Evolutionary conservation across 2,329 filamentous ascomycete genomes (phyloP).

Genomic region (Epichloe coenophiala): DNA sequence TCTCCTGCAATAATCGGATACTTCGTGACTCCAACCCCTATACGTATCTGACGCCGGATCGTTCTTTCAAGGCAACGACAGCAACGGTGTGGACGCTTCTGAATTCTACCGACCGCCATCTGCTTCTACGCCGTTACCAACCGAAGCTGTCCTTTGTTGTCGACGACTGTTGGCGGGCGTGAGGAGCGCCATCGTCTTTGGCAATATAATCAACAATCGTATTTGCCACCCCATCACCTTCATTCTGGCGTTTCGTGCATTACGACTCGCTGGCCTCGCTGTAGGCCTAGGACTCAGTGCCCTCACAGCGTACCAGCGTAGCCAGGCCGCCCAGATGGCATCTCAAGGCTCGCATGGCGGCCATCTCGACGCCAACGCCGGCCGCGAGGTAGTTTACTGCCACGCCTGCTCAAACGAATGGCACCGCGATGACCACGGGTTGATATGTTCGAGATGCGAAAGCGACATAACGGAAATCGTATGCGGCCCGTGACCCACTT

Average conservation of each 20-base stretch:
- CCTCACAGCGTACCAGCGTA: constrained; percentile 38
- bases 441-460: constrained; percentile 65
- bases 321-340: constrained; percentile 27
- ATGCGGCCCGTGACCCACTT: constrained; percentile 22
- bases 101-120: neutral
- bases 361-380: constrained; percentile 35
- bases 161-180: neutral
- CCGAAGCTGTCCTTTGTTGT: neutral
- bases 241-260: constrained; percentile 42
- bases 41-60: neutral
- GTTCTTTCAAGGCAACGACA: neutral
- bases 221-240: neutral
- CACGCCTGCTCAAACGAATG: constrained; percentile 72
- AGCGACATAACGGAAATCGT: constrained; percentile 81
- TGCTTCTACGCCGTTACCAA: neutral
- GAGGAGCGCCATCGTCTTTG: neutral
- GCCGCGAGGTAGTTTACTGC: constrained; percentile 69
- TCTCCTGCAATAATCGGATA: neutral
- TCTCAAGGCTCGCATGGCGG: constrained; percentile 13
- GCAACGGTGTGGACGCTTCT: neutral
- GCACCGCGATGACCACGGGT: constrained; percentile 54
- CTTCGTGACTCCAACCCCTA: neutral
- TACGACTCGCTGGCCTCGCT: constrained; percentile 40
- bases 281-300: constrained; percentile 46
- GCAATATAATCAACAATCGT: neutral